phyloP scores from a whole-genome alignment of 495 filamentous ascomycete species.

The Penicillium malachiteum region DNA sequence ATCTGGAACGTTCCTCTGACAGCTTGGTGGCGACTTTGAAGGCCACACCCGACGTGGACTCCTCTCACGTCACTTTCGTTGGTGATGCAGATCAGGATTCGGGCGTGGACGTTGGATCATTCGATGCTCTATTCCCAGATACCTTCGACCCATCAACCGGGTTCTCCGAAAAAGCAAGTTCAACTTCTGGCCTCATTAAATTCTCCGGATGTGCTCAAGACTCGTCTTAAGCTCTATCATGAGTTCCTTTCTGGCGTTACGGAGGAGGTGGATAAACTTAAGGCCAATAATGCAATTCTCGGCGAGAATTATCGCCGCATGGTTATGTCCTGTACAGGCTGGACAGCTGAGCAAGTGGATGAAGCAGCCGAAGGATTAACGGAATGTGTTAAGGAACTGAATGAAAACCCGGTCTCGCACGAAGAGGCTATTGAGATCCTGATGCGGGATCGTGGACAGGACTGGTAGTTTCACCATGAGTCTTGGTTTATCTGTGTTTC shows the following conservation, averaged over 20 bases:
- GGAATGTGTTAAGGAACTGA: conserved; percentile 48
- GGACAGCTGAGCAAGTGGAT: conserved; percentile 47
- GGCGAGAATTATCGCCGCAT: conserved; percentile 49
- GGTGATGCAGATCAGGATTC: conserved; percentile 56
- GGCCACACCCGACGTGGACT: conserved; percentile 30
- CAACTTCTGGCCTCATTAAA: conserved; percentile 33
- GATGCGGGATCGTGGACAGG: conserved; percentile 50
- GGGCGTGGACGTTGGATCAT: conserved; percentile 43
- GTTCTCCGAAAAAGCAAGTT: conserved; percentile 38
- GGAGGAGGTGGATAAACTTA: conserved; percentile 39
- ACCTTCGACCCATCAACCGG: conserved; percentile 35
- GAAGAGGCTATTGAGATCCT: conserved; percentile 50
- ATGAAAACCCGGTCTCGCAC: conserved; percentile 48
- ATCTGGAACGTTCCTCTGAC: conserved; percentile 56
- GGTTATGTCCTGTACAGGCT: conserved; percentile 50
- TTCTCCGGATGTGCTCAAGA: conserved; percentile 28
- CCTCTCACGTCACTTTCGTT: conserved; percentile 30
- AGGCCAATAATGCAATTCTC: conserved; percentile 45
- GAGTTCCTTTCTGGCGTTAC: conserved; percentile 35
- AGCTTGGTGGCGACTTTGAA: conserved; percentile 42
- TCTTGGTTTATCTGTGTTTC: not conserved
- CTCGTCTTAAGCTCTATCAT: conserved; percentile 33
- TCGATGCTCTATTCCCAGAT: conserved; percentile 37
- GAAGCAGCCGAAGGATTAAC: conserved; percentile 48
- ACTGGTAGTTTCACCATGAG: conserved; percentile 34